Evolutionary conservation across 345 rosid species (phyloP), one percentile per base, ranked within the genome.

Genomic region (Chamaenerion angustifolium): DNA sequence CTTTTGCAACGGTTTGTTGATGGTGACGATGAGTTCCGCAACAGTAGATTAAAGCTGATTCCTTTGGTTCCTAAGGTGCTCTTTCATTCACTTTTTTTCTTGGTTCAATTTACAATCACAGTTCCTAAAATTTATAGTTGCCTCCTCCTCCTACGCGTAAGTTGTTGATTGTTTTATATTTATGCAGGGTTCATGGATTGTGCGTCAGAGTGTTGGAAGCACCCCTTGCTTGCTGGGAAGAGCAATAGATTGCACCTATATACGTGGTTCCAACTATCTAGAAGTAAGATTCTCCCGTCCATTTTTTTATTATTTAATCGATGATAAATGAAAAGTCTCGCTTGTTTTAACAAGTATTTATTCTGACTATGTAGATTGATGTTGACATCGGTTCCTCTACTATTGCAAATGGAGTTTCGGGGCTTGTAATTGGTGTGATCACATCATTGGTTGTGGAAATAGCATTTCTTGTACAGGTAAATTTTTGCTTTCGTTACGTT

Each of bases 381-480:
- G 82, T 93, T 42, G 99, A 93, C 70, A 85, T 88, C 12, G 96
- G 99, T 53, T 93, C 99, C 58, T 88, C n/a, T n/a, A n/a, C n/a
- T n/a, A n/a, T n/a, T n/a, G n/a, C n/a, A n/a, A n/a, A n/a, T n/a
- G n/a, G n/a, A n/a, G n/a, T n/a, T n/a, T n/a, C n/a, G n/a, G n/a
- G n/a, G n/a, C n/a, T n/a, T n/a, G n/a, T n/a, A n/a, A n/a, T n/a
- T n/a, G n/a, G n/a, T n/a, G n/a, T n/a, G n/a, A n/a, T n/a, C n/a
- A n/a, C n/a, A n/a, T n/a, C n/a, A n/a, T n/a, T n/a, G n/a, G n/a
- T n/a, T n/a, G n/a, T n/a, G n/a, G n/a, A n/a, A n/a, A n/a, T n/a
- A 96, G 96, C 99, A 64, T 88, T 93, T 62, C 96, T 93, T 71
- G 95, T 93, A 70, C 99, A 92, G 95, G 82, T 74, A 63, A 10